Evolutionary conservation across 768 basidiomycete genomes (phyloP), one percentile per base, ranked within the genome.

Genomic region (Russula abietina): DNA sequence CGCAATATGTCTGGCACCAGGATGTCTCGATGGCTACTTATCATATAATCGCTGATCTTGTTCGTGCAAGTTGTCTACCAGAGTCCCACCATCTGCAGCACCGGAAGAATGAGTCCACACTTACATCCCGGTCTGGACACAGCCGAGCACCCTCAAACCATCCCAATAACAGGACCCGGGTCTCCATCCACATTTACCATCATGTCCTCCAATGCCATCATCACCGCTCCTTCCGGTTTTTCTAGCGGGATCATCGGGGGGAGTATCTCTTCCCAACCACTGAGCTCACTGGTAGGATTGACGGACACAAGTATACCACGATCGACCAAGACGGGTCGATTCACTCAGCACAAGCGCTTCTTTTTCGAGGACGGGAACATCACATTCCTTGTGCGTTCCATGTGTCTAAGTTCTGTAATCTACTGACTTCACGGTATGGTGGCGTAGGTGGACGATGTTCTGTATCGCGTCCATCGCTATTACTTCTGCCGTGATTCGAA

Each of bases 381-480:
- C 39, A 52, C 32, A 12, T 66, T 66, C 11, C 46, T 66, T 46
- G 65, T 66, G n/a, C 30, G 61, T 56, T 24, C 11, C 9, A 1
- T 51, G 7, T 14, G 22, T 17, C 59, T 9, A 38, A 10, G 32
- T 32, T 16, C 24, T 24, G 14, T 17, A 19, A 7, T 22, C 10
- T n/a, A 12, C 51, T 57, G 14, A 64, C 17, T 22, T 39, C 2
- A 36, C 5, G 28, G 32, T 39, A 39, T 39, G 38, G 14, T 17
- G 16, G 12, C n/a, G 28, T 16, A 62, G 61, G 61, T 53, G 5
- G 61, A 63, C 4, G 32, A 33, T 10, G 51, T 43, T 32, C 57
- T 63, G 30, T 66, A 66, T 46, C 43, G 57, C 28, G 65, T 66
- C 28, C 61, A 66, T 46, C 65, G 65, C 36, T 66, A 66, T 55